These are phyloP conservation scores for Mycena galericulata DNA, from an alignment of 768 basidiomycete genomes.

Conservation along the genomic window DNA sequence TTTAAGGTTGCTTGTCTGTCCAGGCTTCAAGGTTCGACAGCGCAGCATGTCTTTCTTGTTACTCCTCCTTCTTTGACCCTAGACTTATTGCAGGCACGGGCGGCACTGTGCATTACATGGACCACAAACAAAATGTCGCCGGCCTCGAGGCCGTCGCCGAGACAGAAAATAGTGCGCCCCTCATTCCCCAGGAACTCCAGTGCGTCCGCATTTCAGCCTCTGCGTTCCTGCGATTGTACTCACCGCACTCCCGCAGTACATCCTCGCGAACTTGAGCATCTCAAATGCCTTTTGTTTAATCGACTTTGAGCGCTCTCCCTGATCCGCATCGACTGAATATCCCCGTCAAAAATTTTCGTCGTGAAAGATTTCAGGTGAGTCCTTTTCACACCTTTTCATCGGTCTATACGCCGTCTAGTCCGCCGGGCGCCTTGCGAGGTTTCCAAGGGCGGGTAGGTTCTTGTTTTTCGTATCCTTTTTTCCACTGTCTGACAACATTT, in stretches of 20 bases:
- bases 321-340: conserved; percentile 88
- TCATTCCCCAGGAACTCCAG: conserved; percentile 80
- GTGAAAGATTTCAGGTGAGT: too few species aligned
- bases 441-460: too few species aligned
- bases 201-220: conserved; percentile 37
- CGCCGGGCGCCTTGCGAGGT: too few species aligned
- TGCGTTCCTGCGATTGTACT: conserved; percentile 18
- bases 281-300: conserved; percentile 78
- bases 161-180: conserved; percentile 66
- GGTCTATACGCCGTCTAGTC: too few species aligned
- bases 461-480: too few species aligned
- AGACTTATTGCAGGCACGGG: conserved; percentile 43
- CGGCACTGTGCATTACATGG: conserved; percentile 72
- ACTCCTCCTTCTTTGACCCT: conserved; percentile 39
- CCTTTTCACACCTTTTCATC: too few species aligned
- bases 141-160: conserved; percentile 64
- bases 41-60: conserved; percentile 52
- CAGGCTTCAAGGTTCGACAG: conserved; percentile 66
- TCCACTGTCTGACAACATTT: too few species aligned
- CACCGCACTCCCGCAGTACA: conserved; percentile 58
- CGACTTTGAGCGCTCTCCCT: conserved; percentile 67
- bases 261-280: conserved; percentile 80
- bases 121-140: conserved; percentile 62
- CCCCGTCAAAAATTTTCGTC: too few species aligned
- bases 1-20: conserved; percentile 54